Percentiles rank a stretch among this genome's conserved stretches.
Evolutionary conservation across 768 basidiomycete species (phyloP).

Genomic region (Termitomyces sp.): DNA sequence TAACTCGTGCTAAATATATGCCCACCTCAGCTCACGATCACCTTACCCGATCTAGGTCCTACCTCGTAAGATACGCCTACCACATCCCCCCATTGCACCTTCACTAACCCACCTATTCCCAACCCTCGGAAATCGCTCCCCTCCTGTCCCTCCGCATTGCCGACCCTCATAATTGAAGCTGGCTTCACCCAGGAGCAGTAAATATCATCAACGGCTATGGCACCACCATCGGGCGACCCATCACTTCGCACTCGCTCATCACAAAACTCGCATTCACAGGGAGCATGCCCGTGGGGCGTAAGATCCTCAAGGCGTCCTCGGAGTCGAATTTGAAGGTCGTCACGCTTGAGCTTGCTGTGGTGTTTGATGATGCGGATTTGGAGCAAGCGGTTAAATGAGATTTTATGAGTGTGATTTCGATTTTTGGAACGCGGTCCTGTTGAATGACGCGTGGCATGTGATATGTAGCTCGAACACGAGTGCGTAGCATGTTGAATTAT

Average conservation of each 20-base stretch:
- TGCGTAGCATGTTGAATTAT: neutral
- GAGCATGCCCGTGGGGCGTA: slow-evolving; percentile 70
- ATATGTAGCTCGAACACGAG: slow-evolving; percentile 35
- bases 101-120: neutral
- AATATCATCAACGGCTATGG: slow-evolving; percentile 68
- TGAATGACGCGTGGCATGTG: neutral
- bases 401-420: slow-evolving; percentile 51
- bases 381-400: slow-evolving; percentile 70
- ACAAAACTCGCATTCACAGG: slow-evolving; percentile 86
- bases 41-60: neutral
- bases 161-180: slow-evolving; percentile 53
- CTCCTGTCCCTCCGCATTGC: slow-evolving; percentile 50
- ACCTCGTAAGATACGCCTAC: slow-evolving; percentile 39
- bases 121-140: slow-evolving; percentile 68
- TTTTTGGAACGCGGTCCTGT: no score
- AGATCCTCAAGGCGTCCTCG: slow-evolving; percentile 76
- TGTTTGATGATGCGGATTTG: slow-evolving; percentile 72
- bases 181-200: slow-evolving; percentile 69
- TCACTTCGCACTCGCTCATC: slow-evolving; percentile 52
- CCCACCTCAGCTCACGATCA: no score
- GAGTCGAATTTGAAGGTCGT: slow-evolving; percentile 83
- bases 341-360: slow-evolving; percentile 75
- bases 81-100: no score
- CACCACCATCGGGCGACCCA: slow-evolving; percentile 55
- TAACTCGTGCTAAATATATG: no score